Evolutionary conservation across 2,329 filamentous ascomycete species (phyloP), one percentile per base, ranked within the genome.

Genomic region (Fusarium oligoseptatum): DNA sequence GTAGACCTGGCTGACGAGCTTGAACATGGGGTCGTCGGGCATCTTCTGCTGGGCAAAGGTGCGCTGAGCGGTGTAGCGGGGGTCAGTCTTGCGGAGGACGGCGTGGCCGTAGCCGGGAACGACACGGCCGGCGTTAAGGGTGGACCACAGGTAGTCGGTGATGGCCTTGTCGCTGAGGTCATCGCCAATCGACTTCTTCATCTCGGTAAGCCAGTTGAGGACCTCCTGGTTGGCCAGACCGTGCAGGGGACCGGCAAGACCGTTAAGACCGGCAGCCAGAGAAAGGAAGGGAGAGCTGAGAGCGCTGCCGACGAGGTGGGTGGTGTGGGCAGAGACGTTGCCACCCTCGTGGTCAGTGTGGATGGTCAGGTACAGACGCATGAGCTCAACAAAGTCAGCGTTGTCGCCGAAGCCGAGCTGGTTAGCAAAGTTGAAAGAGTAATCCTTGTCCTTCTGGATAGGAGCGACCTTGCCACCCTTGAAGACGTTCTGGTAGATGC

Each of bases 401-500:
- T 99, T 98, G 82, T 93, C 92, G 81, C 94, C 94, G 85, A 97
- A 99, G 82, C 97, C 97, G 80, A 99, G 95, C 92, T 98, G 95
- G 92, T 98, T 98, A 87, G 97, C 95, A 85, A 99, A 94, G 93
- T 99, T 99, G 94, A 93, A 99, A 81, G 93, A 91, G 90, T 98
- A 99, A 85, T 99, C 97, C 94, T 98, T 97, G 89, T 98, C 96
- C 91, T 98, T 97, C 90, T 98, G 93, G 85, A 98, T 91, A 66
- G 95, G 85, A 71, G 95, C 94, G 79, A 99, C 96, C 93, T 98
- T 98, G 88, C 97, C 97, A 83, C 97, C 97, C 92, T 98, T 98
- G 94, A 97, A 99, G 85, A 98, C 93, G 86, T 99, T 99, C 90
- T 97, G 97, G 93, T 99, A 99, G 91, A 99, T 99, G 88, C 95